Evolutionary conservation across 768 basidiomycete species (phyloP), one percentile per base, ranked within the genome.

Genomic region (Naematelia aurantialba): DNA sequence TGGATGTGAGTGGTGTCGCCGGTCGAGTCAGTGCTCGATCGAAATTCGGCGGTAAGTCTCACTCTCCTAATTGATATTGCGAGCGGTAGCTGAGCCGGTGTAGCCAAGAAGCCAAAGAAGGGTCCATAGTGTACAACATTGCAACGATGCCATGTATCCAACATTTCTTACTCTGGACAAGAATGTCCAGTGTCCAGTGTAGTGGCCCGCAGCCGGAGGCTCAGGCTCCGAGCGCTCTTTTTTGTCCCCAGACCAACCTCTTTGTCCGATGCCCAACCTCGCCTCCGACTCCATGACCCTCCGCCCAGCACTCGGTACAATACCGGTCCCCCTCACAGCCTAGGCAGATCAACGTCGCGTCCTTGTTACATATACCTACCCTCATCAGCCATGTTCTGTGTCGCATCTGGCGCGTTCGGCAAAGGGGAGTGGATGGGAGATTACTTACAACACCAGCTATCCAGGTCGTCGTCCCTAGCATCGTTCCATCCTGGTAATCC

Each of bases 1-100:
- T 92, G 42, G 94, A 99, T 80, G 86, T 94, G 59, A 86, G 86
- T 55, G 91, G 88, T 50, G 96, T 99, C 14, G 87, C 89, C 8
- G 88, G 87, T 55, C 83, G 96, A 67, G 82, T 82, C 46, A 85
- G 82, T 14, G 83, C 87, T 34, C 84, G 96, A 64, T 96, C 92
- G 81, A 87, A 85, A 82, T 99, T 97, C 75, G 96, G 87, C 77
- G 88, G 92, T 91, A 59, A 72, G 79, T 74, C 31, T 8, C n/a
- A 8, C 5, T 17, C n/a, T 29, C 13, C 44, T 8, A 14, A 27
- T 45, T 42, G 44, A 24, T 5, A 31, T 22, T 14, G 24, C 2
- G 13, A 14, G 12, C 30, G 46, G 45, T 8, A 8, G 34, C 34
- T 39, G 34, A 39, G 8, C 17, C 54, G 17, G 2, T 19, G 31